Percentiles rank a stretch among this genome's conserved stretches.
Conservation (phyloP, 1,284 basidiomycete genomes). For the Ceratobasidium papillatum region DNA sequence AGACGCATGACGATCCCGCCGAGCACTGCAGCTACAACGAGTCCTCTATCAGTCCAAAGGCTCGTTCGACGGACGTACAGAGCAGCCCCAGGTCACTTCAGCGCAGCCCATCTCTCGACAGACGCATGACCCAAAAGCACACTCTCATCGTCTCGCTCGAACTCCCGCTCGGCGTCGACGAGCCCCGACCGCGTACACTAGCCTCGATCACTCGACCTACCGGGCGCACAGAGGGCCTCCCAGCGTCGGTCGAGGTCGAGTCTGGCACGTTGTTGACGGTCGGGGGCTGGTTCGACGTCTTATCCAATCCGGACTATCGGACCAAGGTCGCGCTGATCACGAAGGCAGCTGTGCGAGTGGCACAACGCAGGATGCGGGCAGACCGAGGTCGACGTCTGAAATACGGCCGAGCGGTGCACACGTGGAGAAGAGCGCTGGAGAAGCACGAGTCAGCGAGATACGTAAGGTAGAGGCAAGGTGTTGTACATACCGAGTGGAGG, state of each 20-base stretch:
- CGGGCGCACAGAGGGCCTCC: background rate
- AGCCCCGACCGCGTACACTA: background rate
- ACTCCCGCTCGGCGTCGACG: background rate
- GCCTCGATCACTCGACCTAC: background rate
- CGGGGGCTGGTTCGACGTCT: slow-evolving; percentile 2
- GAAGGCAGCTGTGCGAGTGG: background rate
- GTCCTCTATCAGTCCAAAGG: background rate
- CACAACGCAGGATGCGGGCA: slow-evolving; percentile 8
- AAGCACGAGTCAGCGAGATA: background rate
- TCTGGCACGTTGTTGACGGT: background rate
- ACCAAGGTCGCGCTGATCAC: slow-evolving; percentile 8
- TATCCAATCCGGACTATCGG: background rate
- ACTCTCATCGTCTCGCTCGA: background rate
- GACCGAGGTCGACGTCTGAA: background rate
- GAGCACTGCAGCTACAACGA: background rate
- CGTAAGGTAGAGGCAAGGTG: background rate
- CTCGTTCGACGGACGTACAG: background rate
- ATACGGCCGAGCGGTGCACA: background rate
- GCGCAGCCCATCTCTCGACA: background rate
- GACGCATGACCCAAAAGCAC: background rate
- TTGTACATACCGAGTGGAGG: background rate
- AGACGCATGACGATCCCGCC: slow-evolving; percentile 4
- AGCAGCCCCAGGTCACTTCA: background rate
- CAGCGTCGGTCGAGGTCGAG: background rate
- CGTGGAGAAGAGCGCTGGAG: background rate